Base-by-base conservation (phyloP, 2,329 filamentous ascomycete genomes). In the Nannizziopsis arthrosporioides region DNA sequence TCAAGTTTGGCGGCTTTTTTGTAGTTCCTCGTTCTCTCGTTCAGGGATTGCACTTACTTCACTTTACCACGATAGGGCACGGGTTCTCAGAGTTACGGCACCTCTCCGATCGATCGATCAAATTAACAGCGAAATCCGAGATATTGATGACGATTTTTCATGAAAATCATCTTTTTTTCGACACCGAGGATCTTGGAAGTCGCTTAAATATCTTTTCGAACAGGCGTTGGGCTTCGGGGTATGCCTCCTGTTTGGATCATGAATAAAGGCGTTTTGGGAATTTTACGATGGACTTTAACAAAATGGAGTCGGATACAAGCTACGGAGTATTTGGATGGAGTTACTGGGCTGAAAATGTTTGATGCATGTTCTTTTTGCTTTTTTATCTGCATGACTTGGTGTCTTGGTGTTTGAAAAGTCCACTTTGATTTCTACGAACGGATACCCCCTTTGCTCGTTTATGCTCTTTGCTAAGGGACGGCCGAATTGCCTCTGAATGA, bases 31-130 rank as follows among this genome's bases (percentile, higher is more conserved):
- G 19, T 37, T 96, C 78, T 92, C 92, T 34, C 39, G 52, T 84
- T 96, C 59, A 94, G 90, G 19, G 92, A 96, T 12, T 15, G 15
- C 34, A n/a, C 15, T 36, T 36, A 12, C 15, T 10, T 15, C 34
- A 36, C 12, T 27, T 27, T 27, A 27, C 22, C 22, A 27, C 22
- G 7, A 27, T 27, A 27, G 22, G 22, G 22, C 22, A 27, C 22
- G 22, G 22, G 7, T 27, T 27, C 22, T 27, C 22, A 27, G 22
- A 4, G 22, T 4, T 3, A 27, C 7, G 22, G 22, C 22, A 27
- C 22, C 22, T 27, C 22, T 27, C 22, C 22, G 22, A 27, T 27
- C 22, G 22, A 27, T 27, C 22, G 22, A 27, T 27, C 22, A 3
- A 27, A 27, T 27, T 27, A 27, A 3, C 22, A 27, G 22, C 22